Percentiles rank a stretch among this genome's conserved stretches.
Conservation (phyloP, 2,329 filamentous ascomycete genomes). For the Colletotrichum horii region DNA sequence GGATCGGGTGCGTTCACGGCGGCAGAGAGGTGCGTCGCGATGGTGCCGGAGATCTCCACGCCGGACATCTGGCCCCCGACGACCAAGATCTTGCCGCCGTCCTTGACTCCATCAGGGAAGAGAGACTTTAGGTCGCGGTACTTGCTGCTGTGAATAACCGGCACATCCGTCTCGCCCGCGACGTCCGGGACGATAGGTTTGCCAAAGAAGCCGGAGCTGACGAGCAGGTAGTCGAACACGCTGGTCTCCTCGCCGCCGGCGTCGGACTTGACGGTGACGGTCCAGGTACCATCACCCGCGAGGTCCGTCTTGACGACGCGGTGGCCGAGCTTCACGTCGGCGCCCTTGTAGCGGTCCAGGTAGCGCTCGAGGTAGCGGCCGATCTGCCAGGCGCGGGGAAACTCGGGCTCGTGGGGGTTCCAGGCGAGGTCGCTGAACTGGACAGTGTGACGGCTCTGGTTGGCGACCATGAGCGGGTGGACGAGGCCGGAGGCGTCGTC, state of each 20-base stretch:
- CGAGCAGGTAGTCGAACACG: conserved; percentile 74
- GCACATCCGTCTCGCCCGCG: conserved; percentile 39
- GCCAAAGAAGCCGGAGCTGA: conserved; percentile 81
- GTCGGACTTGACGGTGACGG: conserved; percentile 39
- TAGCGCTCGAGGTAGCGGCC: conserved; percentile 76
- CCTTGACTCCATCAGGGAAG: conserved; percentile 38
- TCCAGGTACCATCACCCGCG: conserved; percentile 41
- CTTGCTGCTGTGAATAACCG: conserved; percentile 71
- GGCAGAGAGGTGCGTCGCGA: conserved; percentile 75
- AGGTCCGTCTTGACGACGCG: conserved; percentile 47
- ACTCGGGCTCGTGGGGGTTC: conserved; percentile 63
- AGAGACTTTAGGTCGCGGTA: conserved; percentile 62
- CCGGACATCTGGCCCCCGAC: conserved; percentile 86
- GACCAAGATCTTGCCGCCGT: conserved; percentile 69
- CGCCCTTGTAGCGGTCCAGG: conserved; percentile 54
- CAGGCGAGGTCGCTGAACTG: conserved; percentile 76
- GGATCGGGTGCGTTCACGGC: conserved; percentile 56
- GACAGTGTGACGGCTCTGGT: conserved; percentile 80
- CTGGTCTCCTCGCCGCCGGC: conserved; percentile 43
- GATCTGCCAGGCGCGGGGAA: conserved; percentile 80
- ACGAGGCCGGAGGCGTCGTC: conserved; percentile 56
- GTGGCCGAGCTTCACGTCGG: conserved; percentile 55
- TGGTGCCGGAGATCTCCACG: conserved; percentile 75
- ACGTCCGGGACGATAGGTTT: conserved; percentile 58
- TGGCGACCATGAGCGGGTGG: conserved; percentile 73